Evolutionary conservation across 192 early-diverging fungal genomes (phyloP), one percentile per base, ranked within the genome.

Genomic region (Obelidium mucronatum): DNA sequence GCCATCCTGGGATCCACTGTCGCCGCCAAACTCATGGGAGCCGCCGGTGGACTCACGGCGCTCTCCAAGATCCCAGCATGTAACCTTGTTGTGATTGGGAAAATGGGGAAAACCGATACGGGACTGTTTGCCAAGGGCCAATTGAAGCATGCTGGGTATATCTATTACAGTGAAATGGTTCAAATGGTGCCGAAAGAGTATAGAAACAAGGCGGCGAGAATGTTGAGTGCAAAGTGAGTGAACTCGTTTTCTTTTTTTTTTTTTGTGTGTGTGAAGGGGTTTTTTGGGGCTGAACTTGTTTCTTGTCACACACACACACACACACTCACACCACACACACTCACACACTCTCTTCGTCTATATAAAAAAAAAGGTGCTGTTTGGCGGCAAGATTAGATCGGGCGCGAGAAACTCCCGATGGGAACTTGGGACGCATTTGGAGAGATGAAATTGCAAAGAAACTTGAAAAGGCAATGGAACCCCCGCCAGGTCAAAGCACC

Each of bases 21-120:
- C 0, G 96, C 98, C 0, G 98, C 98, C 1, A 93, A 96, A 79
- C 73, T 99, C 30, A 91, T 98, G 67, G 93, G 92, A 26, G 91
- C 92, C 13, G 94, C 95, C 5, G 98, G 97, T 48, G 96, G 98
- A 0, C 70, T 99, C 36, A 92, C 90, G 1, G 89, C 85, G 2
- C 81, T 99, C 39, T 90, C 90, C 67, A 95, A 95, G 78, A 94
- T 99, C 51, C 94, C 98, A 0, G 88, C 95, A 1, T 96, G 95
- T 79, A 96, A 97, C 70, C 83, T 99, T 22, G 86, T 93, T 72
- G 89, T 96, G 15, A 72, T 94, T 13, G 88, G 86, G 11, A 75
- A 79, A 30, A 90, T 89, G 63, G 39, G 15, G 30, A 58, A 42
- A 34, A 33, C 28, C 15, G 56, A 35, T 33, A 80, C 83, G 19